Conservation (phyloP, 2,329 filamentous ascomycete genomes). For the Ceratocystis cubensis region DNA sequence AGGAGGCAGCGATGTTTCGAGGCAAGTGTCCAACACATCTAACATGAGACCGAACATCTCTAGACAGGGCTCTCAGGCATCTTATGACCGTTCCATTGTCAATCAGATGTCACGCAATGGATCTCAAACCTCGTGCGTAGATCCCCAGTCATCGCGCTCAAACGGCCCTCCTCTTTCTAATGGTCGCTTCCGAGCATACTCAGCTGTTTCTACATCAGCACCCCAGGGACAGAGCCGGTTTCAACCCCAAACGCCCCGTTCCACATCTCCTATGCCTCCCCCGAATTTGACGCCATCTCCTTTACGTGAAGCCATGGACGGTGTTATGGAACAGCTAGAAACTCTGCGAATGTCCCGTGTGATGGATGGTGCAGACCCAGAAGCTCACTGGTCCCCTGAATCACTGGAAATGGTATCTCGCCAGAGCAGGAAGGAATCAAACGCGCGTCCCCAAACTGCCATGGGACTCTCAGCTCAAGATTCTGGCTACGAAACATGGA, state of each 20-base stretch:
- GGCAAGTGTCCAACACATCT: conserved; percentile 22
- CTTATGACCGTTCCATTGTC: conserved; percentile 28
- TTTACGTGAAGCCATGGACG: conserved; percentile 88
- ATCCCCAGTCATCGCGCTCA: conserved; percentile 10
- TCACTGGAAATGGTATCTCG: conserved; percentile 52
- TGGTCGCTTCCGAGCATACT: conserved; percentile 20
- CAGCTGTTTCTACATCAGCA: conserved; percentile 3
- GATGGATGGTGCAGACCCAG: conserved; percentile 34
- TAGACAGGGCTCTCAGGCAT: conserved; percentile 32
- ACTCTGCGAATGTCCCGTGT: conserved; percentile 57
- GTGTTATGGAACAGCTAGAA: conserved; percentile 88
- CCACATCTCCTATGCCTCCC: conserved; percentile 51
- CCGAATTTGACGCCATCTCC: conserved; percentile 81
- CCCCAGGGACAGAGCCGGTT: conserved; percentile 14
- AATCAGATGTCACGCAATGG: conserved; percentile 26
- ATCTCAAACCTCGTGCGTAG: conserved; percentile 29
- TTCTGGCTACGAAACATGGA: conserved; percentile 47
- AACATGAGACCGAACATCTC: conserved; percentile 25
- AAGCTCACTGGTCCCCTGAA: conserved; percentile 79
- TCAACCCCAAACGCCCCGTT: conserved; percentile 40
- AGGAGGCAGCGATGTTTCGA: conserved; percentile 23
- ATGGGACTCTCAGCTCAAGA: conserved; percentile 52
- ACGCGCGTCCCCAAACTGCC: conserved; percentile 55
- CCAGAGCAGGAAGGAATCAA: conserved; percentile 25
- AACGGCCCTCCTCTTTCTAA: conserved; percentile 14